Base-by-base conservation (phyloP, 129 eudicot species). In the Calendula officinalis region DNA sequence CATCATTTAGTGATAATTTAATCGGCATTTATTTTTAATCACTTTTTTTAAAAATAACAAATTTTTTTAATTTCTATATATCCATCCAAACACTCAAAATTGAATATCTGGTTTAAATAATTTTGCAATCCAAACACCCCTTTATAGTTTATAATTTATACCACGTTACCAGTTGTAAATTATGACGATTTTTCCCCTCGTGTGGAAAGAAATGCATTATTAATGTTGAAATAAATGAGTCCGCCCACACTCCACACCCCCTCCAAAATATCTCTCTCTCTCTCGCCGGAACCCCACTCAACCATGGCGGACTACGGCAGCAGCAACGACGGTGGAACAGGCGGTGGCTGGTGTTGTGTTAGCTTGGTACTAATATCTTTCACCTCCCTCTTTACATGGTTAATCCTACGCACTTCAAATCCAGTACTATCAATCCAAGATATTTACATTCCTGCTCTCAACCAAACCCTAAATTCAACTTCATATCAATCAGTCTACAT, bases 311-410 rank as follows among this genome's bases (percentile, higher is more conserved):
- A 62, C 59, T 62, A 47, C 74, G 15, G 7, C 74, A 14, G 7
- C 77, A 12, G 5, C 52, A 5, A 44, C 64, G 30, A 38, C 78
- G 41, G 62, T 55, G 61, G 56, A 12, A 17, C 71, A 5, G 69
- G 77, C 4, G 86, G 95, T 51, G 66, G 75, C 78, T 16, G 76
- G 12, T 71, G 87, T 51, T 84, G 90, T 60, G 71, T 61, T 75
- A 73, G 72, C 74, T 79, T 90, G 80, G 44, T 75, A 5, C 22
- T 83, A 60, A 78, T 75, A 46, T 87, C 90, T 58, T 64, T 87
- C 66, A 55, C 87, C 11, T 78, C 87, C n/a, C 77, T 84, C 62
- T 80, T 84, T 72, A 33, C 78, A 55, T 87, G 96, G 96, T 82
- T 91, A 34, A 71, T 77, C 43, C 80, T 91, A 8, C 90, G 91